A percentile compares a stretch with the other conserved stretches of the same genome.
Evolutionary conservation across 2,329 filamentous ascomycete genomes (phyloP).

Genomic region (Fusarium phyllophilum): DNA sequence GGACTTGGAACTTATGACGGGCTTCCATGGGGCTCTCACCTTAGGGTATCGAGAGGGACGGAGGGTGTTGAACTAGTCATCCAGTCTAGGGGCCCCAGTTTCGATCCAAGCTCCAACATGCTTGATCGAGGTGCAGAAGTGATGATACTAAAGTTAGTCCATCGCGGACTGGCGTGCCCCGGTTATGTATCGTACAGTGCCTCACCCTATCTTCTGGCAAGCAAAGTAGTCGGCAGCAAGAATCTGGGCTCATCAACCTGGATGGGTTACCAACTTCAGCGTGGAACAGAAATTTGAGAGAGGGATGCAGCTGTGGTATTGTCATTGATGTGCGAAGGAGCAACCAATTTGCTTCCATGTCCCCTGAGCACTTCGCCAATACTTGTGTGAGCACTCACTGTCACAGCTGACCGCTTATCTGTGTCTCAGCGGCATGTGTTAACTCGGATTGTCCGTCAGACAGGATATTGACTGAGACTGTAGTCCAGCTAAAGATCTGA

Average conservation of each 20-base stretch:
- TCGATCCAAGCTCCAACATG: slow-evolving; percentile 10
- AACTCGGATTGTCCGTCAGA: slow-evolving; percentile 2
- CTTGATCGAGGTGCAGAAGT: slow-evolving; percentile 33
- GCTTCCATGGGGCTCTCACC: neutral
- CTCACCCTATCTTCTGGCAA: neutral
- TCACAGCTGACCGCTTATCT: neutral
- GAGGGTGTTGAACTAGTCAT: slow-evolving; percentile 31
- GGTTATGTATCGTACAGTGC: neutral
- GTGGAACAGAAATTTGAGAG: neutral
- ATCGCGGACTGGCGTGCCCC: slow-evolving; percentile 9
- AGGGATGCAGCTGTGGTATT: neutral
- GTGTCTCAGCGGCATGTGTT: slow-evolving; percentile 14
- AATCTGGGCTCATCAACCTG: neutral
- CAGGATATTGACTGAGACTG: neutral
- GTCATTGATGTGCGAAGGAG: neutral
- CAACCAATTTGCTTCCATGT: neutral
- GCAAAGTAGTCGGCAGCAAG: neutral
- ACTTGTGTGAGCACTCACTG: neutral
- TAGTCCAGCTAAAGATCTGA: neutral
- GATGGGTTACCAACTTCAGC: neutral
- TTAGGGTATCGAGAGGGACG: slow-evolving; percentile 7
- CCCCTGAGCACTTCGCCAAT: neutral
- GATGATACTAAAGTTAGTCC: slow-evolving; percentile 18
- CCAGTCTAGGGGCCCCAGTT: neutral
- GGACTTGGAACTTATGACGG: neutral